Base-by-base conservation (phyloP, 1,284 basidiomycete genomes). In the Mycosarcoma mackinlayi region DNA sequence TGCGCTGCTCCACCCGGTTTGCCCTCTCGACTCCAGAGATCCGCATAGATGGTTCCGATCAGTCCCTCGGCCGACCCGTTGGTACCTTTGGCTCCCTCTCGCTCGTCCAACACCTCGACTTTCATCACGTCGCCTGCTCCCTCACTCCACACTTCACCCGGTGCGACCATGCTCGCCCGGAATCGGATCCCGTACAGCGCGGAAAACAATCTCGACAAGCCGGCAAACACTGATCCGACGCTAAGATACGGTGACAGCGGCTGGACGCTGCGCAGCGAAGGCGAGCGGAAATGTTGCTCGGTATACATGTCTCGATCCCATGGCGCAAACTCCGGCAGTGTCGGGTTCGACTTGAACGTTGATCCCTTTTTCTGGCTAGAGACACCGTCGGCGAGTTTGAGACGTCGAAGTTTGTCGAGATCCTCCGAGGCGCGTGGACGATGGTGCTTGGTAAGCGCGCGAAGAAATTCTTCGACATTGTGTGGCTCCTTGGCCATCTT, bases 1-100 rank as follows among this genome's bases (percentile, higher is more conserved):
- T 98, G 95, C 1, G 95, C 96, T 1, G 96, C 94, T 13, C 93
- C 92, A 38, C 89, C 88, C 3, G 92, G 89, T 84, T 98, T 98
- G 8, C 92, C 93, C 34, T 87, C 85, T 28, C 95, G 86, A 9
- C 89, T 87, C 83, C 93, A 97, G 23, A 98, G 85, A 83, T 98
- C 95, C 18, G 92, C 91, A 79, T 96, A 98, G 77, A 98, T 92
- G 86, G 91, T 93, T 1, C 95, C 95, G 54, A 98, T 89, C 18
- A 92, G 83, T 10, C 75, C 73, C n/a, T 63, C 70, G n/a, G 70
- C 55, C 1, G 54, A 52, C 0, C 54, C 53, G 11, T 5, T 9
- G 1, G 44, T 34, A 3, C 63, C 68, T 2, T n/a, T 30, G 3
- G 64, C 69, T 1, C 93, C 93, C 62, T 88, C 88, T 14, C 88